Percentiles rank a stretch among this genome's conserved stretches.
Evolutionary conservation across 2,329 filamentous ascomycete species (phyloP).

Genomic region (Fusarium papillatum): DNA sequence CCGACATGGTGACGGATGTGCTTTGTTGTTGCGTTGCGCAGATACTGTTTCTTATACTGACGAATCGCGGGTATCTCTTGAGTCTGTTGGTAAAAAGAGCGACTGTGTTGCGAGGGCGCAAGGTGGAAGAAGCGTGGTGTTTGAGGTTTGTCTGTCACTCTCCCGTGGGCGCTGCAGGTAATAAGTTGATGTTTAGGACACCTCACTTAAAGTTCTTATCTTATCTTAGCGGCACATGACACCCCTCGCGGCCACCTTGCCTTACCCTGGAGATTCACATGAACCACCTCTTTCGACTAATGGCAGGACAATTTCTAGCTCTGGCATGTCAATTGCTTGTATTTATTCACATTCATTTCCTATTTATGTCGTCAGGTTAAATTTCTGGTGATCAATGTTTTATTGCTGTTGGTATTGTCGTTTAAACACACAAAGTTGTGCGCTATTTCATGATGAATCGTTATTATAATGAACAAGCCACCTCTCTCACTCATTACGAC

Average conservation of each 20-base stretch:
- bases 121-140: constrained; percentile 20
- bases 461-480: background rate
- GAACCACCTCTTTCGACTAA: background rate
- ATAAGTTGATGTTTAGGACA: constrained; percentile 46
- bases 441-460: background rate
- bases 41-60: background rate
- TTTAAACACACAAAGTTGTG: background rate
- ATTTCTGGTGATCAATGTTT: no score
- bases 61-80: background rate
- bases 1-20: constrained; percentile 59
- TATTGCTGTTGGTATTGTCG: background rate
- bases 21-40: background rate
- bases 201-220: constrained; percentile 44
- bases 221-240: constrained; percentile 57
- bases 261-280: constrained; percentile 34
- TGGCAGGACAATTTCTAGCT: background rate
- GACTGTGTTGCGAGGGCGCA: constrained; percentile 27
- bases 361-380: no score
- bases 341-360: background rate
- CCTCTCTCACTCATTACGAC: background rate
- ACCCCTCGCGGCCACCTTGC: constrained; percentile 31
- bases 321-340: background rate
- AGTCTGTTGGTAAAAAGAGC: constrained; percentile 21
- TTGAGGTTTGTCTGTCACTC: background rate
- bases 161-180: constrained; percentile 8